Percentiles rank a stretch among this genome's conserved stretches.
Evolutionary conservation across 2,329 filamentous ascomycete genomes (phyloP).

Genomic region (Gremmenia infestans): DNA sequence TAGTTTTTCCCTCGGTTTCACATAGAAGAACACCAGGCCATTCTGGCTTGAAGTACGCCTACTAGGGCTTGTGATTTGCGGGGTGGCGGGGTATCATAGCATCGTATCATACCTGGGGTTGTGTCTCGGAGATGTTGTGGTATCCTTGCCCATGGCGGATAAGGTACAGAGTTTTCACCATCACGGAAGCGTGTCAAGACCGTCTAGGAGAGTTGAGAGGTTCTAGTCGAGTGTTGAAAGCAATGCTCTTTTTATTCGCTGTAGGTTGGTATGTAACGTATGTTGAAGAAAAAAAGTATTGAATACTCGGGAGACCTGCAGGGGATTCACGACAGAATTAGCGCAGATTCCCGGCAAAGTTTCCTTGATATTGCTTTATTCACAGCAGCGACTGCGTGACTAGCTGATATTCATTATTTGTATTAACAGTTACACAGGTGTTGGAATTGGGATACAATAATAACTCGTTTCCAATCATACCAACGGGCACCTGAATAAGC

Average conservation of each 20-base stretch:
- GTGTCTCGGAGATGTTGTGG: slow-evolving; percentile 58
- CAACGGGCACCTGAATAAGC: too few species aligned
- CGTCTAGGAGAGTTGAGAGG: background rate
- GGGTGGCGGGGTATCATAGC: background rate
- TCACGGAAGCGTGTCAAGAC: background rate
- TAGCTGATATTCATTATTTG: too few species aligned
- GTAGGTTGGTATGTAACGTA: background rate
- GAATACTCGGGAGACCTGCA: background rate
- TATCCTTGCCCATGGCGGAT: slow-evolving; percentile 71
- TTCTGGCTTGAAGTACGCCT: background rate
- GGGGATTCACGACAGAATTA: background rate
- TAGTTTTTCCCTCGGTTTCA: background rate
- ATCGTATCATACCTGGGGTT: background rate
- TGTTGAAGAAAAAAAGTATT: background rate
- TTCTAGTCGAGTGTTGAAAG: background rate
- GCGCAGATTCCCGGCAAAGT: background rate
- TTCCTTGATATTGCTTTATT: background rate
- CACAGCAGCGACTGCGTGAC: too few species aligned
- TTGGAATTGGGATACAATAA: too few species aligned
- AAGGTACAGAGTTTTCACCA: slow-evolving; percentile 14
- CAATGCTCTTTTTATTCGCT: background rate
- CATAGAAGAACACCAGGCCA: background rate
- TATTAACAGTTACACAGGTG: too few species aligned
- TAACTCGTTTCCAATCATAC: too few species aligned
- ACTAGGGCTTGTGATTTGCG: background rate